Conservation (phyloP, 345 rosid genomes). For the Psidium friedrichsthalianum region DNA sequence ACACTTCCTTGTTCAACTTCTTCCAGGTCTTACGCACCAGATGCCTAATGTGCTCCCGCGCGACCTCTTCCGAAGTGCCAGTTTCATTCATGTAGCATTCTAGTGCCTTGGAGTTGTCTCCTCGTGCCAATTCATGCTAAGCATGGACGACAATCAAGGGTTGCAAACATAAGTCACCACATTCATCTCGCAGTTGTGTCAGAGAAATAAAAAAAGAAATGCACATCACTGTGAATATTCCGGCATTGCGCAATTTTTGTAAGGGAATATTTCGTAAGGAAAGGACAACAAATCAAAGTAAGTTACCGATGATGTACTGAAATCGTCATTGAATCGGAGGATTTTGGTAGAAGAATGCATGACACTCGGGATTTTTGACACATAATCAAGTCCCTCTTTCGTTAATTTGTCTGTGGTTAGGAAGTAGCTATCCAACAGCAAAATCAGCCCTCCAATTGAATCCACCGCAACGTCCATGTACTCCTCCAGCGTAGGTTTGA, state of each 20-base stretch:
- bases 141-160: neutral
- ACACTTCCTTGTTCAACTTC: neutral
- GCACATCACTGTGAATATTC: too few relatives aligned
- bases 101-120: constrained; percentile 3
- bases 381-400: neutral
- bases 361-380: neutral
- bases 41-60: neutral
- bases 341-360: neutral
- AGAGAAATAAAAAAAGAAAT: neutral
- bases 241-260: too few relatives aligned
- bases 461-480: neutral
- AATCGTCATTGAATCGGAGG: neutral
- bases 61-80: neutral
- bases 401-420: neutral
- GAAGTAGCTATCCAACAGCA: neutral
- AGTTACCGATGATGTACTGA: constrained; percentile 7
- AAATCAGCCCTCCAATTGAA: neutral
- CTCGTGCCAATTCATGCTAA: neutral
- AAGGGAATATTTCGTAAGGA: too few relatives aligned
- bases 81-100: constrained; percentile 8
- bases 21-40: constrained; percentile 4
- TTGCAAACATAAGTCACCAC: too few relatives aligned
- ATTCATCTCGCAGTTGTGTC: neutral
- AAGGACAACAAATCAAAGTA: neutral
- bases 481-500: constrained; percentile 1